phyloP scores from a whole-genome alignment of 2,329 filamentous ascomycete species.

The Bipolaris zeicola region DNA sequence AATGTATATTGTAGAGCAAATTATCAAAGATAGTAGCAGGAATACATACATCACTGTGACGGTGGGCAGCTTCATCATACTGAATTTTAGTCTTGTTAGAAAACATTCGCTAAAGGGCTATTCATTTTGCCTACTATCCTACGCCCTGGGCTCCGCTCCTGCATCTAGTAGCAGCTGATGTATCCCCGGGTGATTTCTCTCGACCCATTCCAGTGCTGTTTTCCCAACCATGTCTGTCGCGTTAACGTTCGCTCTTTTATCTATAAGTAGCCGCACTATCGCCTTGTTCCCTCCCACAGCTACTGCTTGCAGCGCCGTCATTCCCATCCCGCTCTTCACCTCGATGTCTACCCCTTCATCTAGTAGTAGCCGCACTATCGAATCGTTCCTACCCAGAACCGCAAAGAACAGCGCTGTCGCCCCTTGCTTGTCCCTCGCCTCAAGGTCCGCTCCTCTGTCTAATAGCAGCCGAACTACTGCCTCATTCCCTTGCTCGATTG shows the following conservation, averaged over 20 bases:
- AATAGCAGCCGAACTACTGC: not conserved
- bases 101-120: not conserved
- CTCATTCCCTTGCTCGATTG: not conserved
- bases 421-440: not conserved
- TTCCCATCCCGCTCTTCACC: not conserved
- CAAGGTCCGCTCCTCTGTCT: not conserved
- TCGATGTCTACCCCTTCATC: constrained; percentile 5
- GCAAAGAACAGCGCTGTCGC: too few species aligned
- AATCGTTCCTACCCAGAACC: not conserved
- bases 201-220: constrained; percentile 1
- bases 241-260: not conserved
- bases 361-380: not conserved
- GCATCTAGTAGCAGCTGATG: not conserved
- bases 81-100: not conserved
- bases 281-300: not conserved
- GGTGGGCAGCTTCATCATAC: not conserved
- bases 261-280: not conserved
- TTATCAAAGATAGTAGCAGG: too few species aligned
- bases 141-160: not conserved
- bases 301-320: not conserved
- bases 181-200: not conserved
- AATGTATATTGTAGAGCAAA: too few species aligned
- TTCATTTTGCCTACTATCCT: not conserved
- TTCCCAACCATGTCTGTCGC: not conserved
- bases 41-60: too few species aligned